phyloP scores from a whole-genome alignment of 257 asterid species.

The Solanum pennellii region DNA sequence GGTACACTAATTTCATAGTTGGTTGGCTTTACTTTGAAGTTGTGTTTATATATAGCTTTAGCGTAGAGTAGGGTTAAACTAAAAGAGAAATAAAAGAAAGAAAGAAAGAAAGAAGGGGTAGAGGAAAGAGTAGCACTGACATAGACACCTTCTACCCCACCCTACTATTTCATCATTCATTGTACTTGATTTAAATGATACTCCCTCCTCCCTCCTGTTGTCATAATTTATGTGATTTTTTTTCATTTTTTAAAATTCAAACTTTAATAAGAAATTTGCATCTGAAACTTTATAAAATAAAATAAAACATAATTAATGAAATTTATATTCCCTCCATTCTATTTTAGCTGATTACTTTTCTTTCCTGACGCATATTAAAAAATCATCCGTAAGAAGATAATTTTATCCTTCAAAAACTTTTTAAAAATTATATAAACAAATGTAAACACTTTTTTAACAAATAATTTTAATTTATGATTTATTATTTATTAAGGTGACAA shows the following conservation, averaged over 20 bases:
- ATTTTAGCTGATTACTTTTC: too few species aligned
- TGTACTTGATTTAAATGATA: background rate
- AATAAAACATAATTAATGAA: too few species aligned
- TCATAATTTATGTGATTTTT: background rate
- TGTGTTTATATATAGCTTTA: background rate
- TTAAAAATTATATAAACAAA: too few species aligned
- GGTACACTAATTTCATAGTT: background rate
- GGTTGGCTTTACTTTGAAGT: background rate
- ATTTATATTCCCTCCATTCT: too few species aligned
- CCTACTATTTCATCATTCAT: background rate
- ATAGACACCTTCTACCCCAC: background rate
- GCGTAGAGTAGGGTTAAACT: background rate
- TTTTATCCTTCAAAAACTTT: too few species aligned
- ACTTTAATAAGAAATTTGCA: too few species aligned
- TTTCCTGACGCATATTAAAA: too few species aligned
- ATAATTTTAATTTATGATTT: too few species aligned
- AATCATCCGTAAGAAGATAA: too few species aligned
- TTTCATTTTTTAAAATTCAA: too few species aligned
- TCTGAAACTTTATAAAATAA: too few species aligned
- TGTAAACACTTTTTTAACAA: background rate
- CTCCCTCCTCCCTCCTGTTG: too few species aligned
- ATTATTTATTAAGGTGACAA: background rate
- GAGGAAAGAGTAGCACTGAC: constrained; percentile 36
- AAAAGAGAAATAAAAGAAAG: background rate
- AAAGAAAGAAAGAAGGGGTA: background rate